Evolutionary conservation across 768 basidiomycete genomes (phyloP), one percentile per base, ranked within the genome.

Genomic region (Russula ochroleuca): DNA sequence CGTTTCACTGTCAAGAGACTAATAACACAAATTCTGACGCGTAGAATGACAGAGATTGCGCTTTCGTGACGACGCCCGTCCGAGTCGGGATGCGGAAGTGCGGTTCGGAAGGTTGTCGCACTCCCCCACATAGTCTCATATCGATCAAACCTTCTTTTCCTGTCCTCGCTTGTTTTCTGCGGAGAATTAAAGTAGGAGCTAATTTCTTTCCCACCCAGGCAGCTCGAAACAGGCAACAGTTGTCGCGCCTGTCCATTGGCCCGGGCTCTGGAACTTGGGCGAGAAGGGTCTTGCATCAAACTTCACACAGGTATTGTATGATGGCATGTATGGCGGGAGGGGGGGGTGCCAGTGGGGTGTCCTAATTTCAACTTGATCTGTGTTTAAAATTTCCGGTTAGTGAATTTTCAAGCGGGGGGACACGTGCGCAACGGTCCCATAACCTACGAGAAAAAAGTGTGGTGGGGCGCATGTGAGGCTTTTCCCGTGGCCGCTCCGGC

Each of bases 61-160:
- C 47, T 28, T 55, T 48, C 37, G 14, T 17, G 47, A 47, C 49
- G 53, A 59, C 48, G 47, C 48, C 55, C 54, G 38, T 25, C 53
- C 35, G 15, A 17, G 33, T 19, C 51, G 54, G 33, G 40, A 11
- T 9, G n/a, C 7, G 43, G 54, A 41, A 33, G 37, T 35, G 33
- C 53, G 21, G 52, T 28, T 13, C 48, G 54, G 59, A 37, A 4
- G 28, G 38, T 40, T 43, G 41, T 61, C 47, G 23, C 54, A 25
- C 53, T 55, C 58, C 45, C 48, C 47, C 25, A 28, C 64, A 61
- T 51, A 48, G 35, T 55, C 47, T 63, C 47, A 56, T 56, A 64
- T 65, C 64, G 54, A 65, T 65, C 64, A 65, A 61, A 65, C 59
- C 31, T 65, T 65, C 63, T 65, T 60, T 60, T 38, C 35, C 6